A percentile compares a stretch with the other conserved stretches of the same genome.
These are phyloP conservation scores for Naumovozyma castellii DNA, from an alignment of 805 yeast genomes.

Conservation along the genomic window DNA sequence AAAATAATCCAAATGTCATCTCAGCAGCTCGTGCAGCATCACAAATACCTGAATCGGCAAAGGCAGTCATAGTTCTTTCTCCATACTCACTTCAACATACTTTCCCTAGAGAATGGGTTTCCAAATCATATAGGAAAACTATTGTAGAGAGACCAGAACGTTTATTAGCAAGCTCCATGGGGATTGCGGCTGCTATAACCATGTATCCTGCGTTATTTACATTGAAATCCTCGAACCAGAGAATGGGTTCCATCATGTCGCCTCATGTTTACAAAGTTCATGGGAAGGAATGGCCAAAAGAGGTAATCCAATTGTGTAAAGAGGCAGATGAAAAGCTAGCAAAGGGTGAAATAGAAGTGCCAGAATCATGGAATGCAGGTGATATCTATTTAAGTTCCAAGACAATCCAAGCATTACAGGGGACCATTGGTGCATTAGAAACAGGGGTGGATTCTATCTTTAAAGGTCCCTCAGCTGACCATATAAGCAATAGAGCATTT, in stretches of 20 bases:
- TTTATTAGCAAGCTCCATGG: slow-evolving; percentile 64
- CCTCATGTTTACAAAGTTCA: slow-evolving; percentile 63
- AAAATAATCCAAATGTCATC: slow-evolving; percentile 30
- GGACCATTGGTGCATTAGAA: slow-evolving; percentile 70
- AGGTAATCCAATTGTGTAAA: slow-evolving; percentile 47
- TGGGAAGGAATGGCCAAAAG: slow-evolving; percentile 63
- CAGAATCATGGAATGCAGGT: slow-evolving; percentile 73
- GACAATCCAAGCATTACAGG: slow-evolving; percentile 63
- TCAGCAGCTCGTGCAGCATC: slow-evolving; percentile 30
- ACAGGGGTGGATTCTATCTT: slow-evolving; percentile 53
- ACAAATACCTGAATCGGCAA: slow-evolving; percentile 33
- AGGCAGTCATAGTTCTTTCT: slow-evolving; percentile 53
- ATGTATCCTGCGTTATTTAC: slow-evolving; percentile 54
- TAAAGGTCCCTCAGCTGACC: slow-evolving; percentile 27
- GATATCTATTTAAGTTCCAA: slow-evolving; percentile 65
- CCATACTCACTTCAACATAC: slow-evolving; percentile 65
- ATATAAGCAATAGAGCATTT: slow-evolving; percentile 41
- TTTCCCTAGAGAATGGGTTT: slow-evolving; percentile 69
- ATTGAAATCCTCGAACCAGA: slow-evolving; percentile 32
- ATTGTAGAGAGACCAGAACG: slow-evolving; percentile 82
- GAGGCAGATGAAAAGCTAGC: slow-evolving; percentile 47
- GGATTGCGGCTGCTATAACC: slow-evolving; percentile 65
- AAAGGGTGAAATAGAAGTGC: slow-evolving; percentile 57
- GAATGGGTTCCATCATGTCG: slow-evolving; percentile 40
- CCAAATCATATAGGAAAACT: slow-evolving; percentile 53